Evolutionary conservation across 768 basidiomycete species (phyloP).

Genomic region (Lyophyllum decastes): DNA sequence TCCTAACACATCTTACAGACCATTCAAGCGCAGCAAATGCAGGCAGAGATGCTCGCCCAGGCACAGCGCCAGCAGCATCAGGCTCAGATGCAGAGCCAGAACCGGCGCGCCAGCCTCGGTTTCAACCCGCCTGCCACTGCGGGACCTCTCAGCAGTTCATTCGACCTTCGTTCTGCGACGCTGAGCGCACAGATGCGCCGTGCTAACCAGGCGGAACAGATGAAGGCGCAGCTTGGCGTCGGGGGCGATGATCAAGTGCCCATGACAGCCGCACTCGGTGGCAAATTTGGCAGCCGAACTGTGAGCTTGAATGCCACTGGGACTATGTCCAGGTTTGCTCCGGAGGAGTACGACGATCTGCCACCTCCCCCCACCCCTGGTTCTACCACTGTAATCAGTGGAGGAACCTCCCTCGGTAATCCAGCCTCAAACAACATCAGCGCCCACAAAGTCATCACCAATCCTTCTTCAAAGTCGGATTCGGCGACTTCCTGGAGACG

Average conservation of each 20-base stretch:
- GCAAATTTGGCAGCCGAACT: conserved; percentile 72
- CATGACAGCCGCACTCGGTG: conserved; percentile 80
- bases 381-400: conserved; percentile 69
- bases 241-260: conserved; percentile 61
- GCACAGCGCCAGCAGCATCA: conserved; percentile 54
- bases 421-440: conserved; percentile 41
- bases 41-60: conserved; percentile 68
- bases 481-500: conserved; percentile 81
- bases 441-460: conserved; percentile 20
- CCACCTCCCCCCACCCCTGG: conserved; percentile 55
- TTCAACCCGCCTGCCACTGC: conserved; percentile 70
- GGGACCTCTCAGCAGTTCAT: conserved; percentile 63
- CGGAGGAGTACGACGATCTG: conserved; percentile 46
- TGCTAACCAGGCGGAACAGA: conserved; percentile 66
- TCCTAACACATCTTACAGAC: conserved; percentile 39
- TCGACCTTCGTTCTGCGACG: conserved; percentile 63
- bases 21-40: conserved; percentile 74
- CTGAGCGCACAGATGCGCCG: conserved; percentile 65
- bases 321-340: conserved; percentile 29
- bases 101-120: conserved; percentile 47
- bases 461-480: conserved; percentile 78
- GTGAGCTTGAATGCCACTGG: conserved; percentile 42
- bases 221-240: conserved; percentile 60
- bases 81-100: conserved; percentile 39
- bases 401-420: conserved; percentile 68